Conservation (phyloP, 148 eudicot species). For the Rhododendron ferrugineum region DNA sequence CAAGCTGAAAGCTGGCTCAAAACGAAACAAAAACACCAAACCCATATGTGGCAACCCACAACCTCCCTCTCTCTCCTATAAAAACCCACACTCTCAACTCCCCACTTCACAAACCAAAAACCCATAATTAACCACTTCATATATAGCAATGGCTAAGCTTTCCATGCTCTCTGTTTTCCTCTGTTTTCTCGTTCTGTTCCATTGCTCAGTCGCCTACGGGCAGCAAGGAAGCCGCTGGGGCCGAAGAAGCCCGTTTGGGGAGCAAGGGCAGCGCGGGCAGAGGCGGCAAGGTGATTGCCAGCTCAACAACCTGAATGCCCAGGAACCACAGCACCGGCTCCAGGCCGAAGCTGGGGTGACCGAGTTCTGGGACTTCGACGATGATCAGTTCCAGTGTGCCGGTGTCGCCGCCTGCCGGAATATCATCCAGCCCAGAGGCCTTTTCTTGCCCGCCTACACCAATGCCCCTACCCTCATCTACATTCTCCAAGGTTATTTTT, state of each 20-base stretch:
- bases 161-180: conserved; percentile 22
- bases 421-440: conserved; percentile 48
- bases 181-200: conserved; percentile 28
- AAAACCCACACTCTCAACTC: conserved; percentile 28
- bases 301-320: conserved; percentile 36
- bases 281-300: conserved; percentile 38
- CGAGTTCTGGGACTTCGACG: conserved; percentile 55
- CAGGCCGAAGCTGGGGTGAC: conserved; percentile 60
- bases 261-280: neutral
- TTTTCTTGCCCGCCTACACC: conserved; percentile 61
- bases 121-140: neutral
- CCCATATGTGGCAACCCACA: conserved; percentile 30
- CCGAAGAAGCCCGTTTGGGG: neutral
- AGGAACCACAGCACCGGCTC: conserved; percentile 39
- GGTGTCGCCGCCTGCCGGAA: conserved; percentile 52
- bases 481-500: conserved; percentile 41
- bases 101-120: conserved; percentile 23
- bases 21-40: neutral
- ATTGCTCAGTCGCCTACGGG: conserved; percentile 26
- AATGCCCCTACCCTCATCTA: conserved; percentile 48
- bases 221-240: conserved; percentile 8
- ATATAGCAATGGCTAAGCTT: conserved; percentile 35
- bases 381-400: conserved; percentile 58
- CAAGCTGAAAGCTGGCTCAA: conserved; percentile 37
- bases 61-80: conserved; percentile 25